These are phyloP conservation scores for Parvularia atlantis DNA, from an alignment of 78 protist species.

Conservation along the genomic window DNA sequence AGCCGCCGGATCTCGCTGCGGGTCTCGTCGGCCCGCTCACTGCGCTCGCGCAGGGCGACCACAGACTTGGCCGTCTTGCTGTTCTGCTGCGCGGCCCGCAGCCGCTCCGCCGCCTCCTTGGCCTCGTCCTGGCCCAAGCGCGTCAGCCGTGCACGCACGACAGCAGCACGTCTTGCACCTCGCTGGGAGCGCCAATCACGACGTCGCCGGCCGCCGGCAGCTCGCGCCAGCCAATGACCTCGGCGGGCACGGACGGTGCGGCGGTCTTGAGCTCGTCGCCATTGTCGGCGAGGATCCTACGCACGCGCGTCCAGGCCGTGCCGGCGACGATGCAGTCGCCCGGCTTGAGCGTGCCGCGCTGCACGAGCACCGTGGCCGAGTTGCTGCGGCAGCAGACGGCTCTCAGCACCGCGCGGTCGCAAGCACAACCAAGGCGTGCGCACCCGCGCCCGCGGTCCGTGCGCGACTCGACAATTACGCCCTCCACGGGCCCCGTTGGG, in stretches of 20 bases:
- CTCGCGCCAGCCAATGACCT: conserved; percentile 8
- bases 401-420: neutral
- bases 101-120: too few species aligned
- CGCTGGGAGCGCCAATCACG: neutral
- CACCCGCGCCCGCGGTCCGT: neutral
- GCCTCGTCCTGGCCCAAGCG: neutral
- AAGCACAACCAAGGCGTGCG: neutral
- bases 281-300: neutral
- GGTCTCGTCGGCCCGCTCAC: too few species aligned
- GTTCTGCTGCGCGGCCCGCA: too few species aligned
- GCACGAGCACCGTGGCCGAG: neutral
- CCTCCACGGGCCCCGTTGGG: neutral
- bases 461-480: neutral
- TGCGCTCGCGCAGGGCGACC: too few species aligned
- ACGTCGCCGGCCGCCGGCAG: conserved; percentile 10
- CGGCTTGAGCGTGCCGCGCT: neutral
- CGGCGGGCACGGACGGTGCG: conserved; percentile 3
- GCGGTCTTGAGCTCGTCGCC: neutral
- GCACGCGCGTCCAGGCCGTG: neutral
- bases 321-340: conserved; percentile 1
- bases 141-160: neutral
- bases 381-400: neutral
- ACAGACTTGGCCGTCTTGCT: too few species aligned
- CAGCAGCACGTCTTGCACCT: neutral
- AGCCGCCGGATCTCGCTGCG: too few species aligned